Evolutionary conservation across 768 basidiomycete genomes (phyloP).

Genomic region (Lyophyllum semitale): DNA sequence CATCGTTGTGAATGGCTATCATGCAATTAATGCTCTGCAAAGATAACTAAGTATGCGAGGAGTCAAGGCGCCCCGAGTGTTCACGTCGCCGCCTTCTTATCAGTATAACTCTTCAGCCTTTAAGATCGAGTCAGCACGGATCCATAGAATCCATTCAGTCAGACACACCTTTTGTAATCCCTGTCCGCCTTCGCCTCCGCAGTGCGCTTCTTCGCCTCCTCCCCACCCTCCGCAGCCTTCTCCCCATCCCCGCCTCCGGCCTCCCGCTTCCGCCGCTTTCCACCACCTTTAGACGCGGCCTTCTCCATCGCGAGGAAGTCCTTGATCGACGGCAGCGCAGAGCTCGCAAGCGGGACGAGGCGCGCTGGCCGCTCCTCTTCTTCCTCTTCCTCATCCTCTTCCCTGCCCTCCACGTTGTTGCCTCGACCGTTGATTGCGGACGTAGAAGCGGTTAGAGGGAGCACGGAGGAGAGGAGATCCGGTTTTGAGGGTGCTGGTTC

Average conservation of each 20-base stretch:
- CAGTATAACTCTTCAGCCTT: conserved; percentile 45
- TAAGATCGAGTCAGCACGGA: neutral
- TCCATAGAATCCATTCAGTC: neutral
- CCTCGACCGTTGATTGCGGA: conserved; percentile 16
- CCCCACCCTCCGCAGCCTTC: conserved; percentile 43
- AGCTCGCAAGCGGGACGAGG: conserved; percentile 77
- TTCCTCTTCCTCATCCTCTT: conserved; percentile 30
- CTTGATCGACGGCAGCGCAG: conserved; percentile 78
- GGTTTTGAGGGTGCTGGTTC: conserved; percentile 23
- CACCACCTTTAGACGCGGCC: conserved; percentile 54
- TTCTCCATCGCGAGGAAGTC: conserved; percentile 81
- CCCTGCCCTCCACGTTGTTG: conserved; percentile 9
- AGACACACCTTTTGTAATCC: conserved; percentile 58
- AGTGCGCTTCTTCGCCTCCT: conserved; percentile 35
- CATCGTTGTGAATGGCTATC: neutral
- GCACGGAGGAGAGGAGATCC: conserved; percentile 11
- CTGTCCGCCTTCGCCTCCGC: conserved; percentile 51
- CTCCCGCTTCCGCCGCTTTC: conserved; percentile 69
- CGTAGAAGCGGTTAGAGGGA: conserved; percentile 4
- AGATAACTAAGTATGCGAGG: neutral
- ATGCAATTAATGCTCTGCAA: neutral
- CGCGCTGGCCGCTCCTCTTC: conserved; percentile 48
- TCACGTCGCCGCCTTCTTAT: conserved; percentile 32
- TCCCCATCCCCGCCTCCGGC: conserved; percentile 40
- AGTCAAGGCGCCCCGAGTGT: neutral